phyloP scores from a whole-genome alignment of 2,329 filamentous ascomycete species.

The Magnaporthiopsis incrustans region DNA sequence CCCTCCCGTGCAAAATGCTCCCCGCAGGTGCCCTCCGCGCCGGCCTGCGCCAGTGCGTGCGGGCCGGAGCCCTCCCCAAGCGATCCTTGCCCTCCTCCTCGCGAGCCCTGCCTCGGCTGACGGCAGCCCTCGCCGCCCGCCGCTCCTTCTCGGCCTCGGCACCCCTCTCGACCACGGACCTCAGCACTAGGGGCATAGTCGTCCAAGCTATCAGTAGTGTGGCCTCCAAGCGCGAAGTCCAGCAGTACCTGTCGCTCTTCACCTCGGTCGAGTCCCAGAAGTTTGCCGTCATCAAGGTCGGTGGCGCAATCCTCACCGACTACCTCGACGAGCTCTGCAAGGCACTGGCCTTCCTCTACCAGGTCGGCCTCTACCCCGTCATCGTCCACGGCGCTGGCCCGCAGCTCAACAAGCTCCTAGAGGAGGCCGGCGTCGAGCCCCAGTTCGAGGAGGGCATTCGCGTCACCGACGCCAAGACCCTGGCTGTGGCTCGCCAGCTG shows the following conservation, averaged over 20 bases:
- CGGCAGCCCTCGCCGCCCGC: conserved; percentile 15
- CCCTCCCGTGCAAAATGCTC: conserved; percentile 25
- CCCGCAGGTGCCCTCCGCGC: conserved; percentile 35
- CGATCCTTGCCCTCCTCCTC: conserved; percentile 9
- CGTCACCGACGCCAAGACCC: conserved; percentile 90
- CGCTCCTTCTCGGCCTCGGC: conserved; percentile 20
- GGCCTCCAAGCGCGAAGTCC: conserved; percentile 89
- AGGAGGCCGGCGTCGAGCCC: conserved; percentile 86
- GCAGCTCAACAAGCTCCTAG: conserved; percentile 85
- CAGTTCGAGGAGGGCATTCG: conserved; percentile 95
- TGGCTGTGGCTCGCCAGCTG: conserved; percentile 81
- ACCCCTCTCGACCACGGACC: conserved; percentile 26
- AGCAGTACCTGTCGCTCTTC: conserved; percentile 97
- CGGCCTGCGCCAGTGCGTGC: conserved; percentile 32
- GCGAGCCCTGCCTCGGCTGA: conserved; percentile 12
- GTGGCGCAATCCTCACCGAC: conserved; percentile 90
- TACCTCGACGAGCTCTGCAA: conserved; percentile 87
- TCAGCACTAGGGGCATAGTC: conserved; percentile 69
- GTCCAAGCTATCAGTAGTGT: conserved; percentile 91
- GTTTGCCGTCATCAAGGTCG: conserved; percentile 97
- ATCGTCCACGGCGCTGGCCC: conserved; percentile 93
- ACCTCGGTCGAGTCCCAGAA: conserved; percentile 93
- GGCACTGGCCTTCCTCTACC: conserved; percentile 83
- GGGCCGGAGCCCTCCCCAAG: conserved; percentile 20
- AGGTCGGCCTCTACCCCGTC: conserved; percentile 89